Evolutionary conservation across 176 grass and related monocot species (phyloP).

Genomic region (Rhipidocladum racemiflorum): DNA sequence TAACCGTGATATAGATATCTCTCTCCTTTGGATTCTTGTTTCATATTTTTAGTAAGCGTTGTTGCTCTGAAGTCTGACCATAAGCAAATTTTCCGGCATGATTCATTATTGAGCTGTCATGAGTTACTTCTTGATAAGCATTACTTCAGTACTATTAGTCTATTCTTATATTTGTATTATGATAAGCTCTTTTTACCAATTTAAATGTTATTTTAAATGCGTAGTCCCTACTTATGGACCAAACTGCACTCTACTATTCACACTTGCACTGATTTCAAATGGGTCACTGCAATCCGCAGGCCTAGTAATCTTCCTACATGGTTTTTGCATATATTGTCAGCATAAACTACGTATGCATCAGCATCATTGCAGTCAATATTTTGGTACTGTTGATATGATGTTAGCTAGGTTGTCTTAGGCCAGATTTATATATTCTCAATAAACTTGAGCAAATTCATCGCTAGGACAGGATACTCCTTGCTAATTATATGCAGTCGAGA

Average conservation of each 20-base stretch:
- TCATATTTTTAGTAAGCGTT: not conserved
- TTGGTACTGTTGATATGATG: not conserved
- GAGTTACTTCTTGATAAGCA: not conserved
- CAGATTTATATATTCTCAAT: not conserved
- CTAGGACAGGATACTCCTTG: not conserved
- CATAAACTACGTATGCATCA: not conserved
- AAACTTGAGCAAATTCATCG: constrained; percentile 18
- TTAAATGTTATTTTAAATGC: constrained; percentile 5
- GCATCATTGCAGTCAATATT: not conserved
- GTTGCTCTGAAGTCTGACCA: not conserved
- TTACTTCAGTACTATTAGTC: not conserved
- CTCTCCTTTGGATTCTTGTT: constrained; percentile 14
- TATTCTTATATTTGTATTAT: not conserved
- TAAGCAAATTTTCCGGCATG: not conserved
- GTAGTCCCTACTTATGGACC: not conserved
- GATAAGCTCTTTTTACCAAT: not conserved
- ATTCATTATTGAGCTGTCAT: constrained; percentile 2
- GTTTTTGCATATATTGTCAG: constrained; percentile 26
- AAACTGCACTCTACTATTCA: not conserved
- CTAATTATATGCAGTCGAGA: not conserved
- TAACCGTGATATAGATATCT: constrained; percentile 1
- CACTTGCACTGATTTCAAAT: not conserved
- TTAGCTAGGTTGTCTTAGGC: constrained; percentile 18
- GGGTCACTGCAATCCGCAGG: not conserved
- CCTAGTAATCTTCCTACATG: not conserved